A percentile compares a stretch with the other conserved stretches of the same genome.
Evolutionary conservation across 176 grass and related monocot species (phyloP).

Genomic region (Avena eriantha): DNA sequence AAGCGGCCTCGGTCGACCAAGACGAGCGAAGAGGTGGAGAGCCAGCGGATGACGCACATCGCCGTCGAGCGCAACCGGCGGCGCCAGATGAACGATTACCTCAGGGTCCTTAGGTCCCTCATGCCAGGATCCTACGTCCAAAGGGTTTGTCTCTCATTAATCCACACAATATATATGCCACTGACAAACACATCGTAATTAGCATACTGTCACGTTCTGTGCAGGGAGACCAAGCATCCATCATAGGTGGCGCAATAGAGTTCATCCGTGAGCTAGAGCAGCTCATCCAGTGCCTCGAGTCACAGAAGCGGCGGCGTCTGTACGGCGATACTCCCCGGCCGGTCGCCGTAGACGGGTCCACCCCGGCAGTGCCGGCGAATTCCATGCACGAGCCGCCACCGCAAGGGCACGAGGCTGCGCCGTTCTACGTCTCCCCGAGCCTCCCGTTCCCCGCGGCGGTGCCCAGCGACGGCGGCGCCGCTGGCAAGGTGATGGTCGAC

Average conservation of each 20-base stretch:
- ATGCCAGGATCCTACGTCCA: slow-evolving; percentile 94
- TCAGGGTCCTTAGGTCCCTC: slow-evolving; percentile 68
- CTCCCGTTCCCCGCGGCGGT: slow-evolving; percentile 53
- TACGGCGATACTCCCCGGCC: slow-evolving; percentile 64
- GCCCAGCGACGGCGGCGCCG: background rate
- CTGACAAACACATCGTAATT: background rate
- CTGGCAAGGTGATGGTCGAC: slow-evolving; percentile 58
- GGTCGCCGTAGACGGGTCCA: slow-evolving; percentile 44
- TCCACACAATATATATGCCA: background rate
- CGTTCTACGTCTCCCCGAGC: slow-evolving; percentile 50
- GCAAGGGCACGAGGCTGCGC: slow-evolving; percentile 29
- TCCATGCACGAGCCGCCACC: slow-evolving; percentile 40
- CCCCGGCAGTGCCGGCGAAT: background rate
- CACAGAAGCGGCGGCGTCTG: slow-evolving; percentile 81
- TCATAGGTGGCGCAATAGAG: slow-evolving; percentile 95
- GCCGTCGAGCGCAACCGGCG: slow-evolving; percentile 88
- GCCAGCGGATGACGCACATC: slow-evolving; percentile 94
- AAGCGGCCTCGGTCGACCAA: slow-evolving; percentile 71
- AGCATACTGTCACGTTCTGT: background rate
- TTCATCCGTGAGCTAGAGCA: slow-evolving; percentile 95
- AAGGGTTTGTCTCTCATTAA: slow-evolving; percentile 50
- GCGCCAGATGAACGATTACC: slow-evolving; percentile 90
- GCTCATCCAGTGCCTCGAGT: slow-evolving; percentile 92
- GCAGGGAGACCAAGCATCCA: slow-evolving; percentile 96
- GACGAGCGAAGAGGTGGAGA: slow-evolving; percentile 89